These are phyloP conservation scores for Xylaria sp. DNA, from an alignment of 2,329 filamentous ascomycete species.

Conservation along the genomic window DNA sequence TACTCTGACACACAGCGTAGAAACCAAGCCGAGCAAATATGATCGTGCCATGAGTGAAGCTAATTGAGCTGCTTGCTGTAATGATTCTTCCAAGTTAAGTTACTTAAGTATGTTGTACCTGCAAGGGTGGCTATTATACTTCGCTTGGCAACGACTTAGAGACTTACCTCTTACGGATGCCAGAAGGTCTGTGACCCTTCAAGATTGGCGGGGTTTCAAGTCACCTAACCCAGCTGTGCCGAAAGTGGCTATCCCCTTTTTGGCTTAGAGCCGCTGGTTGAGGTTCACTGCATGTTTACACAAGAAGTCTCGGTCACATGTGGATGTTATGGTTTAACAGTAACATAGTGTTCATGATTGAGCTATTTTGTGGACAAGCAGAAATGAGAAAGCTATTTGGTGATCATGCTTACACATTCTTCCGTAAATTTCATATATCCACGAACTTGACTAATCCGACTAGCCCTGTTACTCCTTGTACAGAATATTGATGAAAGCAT, in stretches of 20 bases:
- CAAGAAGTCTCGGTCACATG: too few species aligned
- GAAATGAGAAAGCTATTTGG: background rate
- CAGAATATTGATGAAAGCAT: background rate
- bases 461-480: background rate
- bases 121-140: too few species aligned
- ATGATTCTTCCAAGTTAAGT: too few species aligned
- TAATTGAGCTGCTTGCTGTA: background rate
- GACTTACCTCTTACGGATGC: too few species aligned
- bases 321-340: too few species aligned
- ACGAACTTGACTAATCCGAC: too few species aligned
- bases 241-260: background rate
- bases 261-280: background rate
- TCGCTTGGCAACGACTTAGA: too few species aligned
- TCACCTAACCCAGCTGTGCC: background rate
- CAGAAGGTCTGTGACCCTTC: too few species aligned
- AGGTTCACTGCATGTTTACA: too few species aligned
- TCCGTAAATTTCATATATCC: background rate
- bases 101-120: too few species aligned
- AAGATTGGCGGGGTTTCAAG: background rate
- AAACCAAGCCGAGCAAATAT: background rate
- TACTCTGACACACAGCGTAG: background rate
- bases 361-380: background rate
- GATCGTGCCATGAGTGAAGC: background rate
- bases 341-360: slow-evolving; percentile 1
- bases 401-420: background rate